Base-by-base conservation (phyloP, 2,329 filamentous ascomycete species). In the Proliferodiscus dingleyae region DNA sequence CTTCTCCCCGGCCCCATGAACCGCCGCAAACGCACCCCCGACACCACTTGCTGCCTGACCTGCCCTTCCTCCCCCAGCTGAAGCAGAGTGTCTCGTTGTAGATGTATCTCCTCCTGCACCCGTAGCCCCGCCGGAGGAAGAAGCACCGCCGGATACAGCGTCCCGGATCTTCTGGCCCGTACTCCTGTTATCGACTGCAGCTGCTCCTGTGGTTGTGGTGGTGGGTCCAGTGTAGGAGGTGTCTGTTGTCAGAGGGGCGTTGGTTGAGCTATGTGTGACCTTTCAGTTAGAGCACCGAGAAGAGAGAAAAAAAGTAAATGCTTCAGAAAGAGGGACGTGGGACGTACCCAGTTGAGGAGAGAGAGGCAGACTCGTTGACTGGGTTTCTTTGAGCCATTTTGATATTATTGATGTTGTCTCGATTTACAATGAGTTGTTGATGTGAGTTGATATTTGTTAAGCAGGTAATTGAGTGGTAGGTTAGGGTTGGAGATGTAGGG, bases 1-100 rank as follows among this genome's bases (percentile, higher is more conserved):
- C 22, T 49, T 50, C 45, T 56, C 54, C 3, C 54, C 56, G 13
- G 39, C 42, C 1, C 56, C 51, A 32, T 57, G 49, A 3, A 50
- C 46, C 8, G 39, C 47, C 4, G 52, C 52, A 3, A 52, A n/a
- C 5, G 50, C 24, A 16, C 43, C 39, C 30, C 49, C 46, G 38
- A 52, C 36, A 2, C 37, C 38, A 11, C 28, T 26, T 13, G 38
- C 43, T 18, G 34, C 21, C n/a, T 45, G n/a, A 15, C 29, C 34
- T 28, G 11, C 41, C 28, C 34, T 19, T 7, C 36, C 15, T 15
- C 26, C n/a, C n/a, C n/a, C n/a, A n/a, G n/a, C n/a, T n/a, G n/a
- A n/a, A n/a, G n/a, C n/a, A n/a, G n/a, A n/a, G n/a, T n/a, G n/a
- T n/a, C n/a, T 44, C 10, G 3, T 34, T 19, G 40, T 33, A 11